Percentiles rank a stretch among this genome's conserved stretches.
These are phyloP conservation scores for Crataegus laevigata DNA, from an alignment of 306 rosid genomes.

Conservation along the genomic window DNA sequence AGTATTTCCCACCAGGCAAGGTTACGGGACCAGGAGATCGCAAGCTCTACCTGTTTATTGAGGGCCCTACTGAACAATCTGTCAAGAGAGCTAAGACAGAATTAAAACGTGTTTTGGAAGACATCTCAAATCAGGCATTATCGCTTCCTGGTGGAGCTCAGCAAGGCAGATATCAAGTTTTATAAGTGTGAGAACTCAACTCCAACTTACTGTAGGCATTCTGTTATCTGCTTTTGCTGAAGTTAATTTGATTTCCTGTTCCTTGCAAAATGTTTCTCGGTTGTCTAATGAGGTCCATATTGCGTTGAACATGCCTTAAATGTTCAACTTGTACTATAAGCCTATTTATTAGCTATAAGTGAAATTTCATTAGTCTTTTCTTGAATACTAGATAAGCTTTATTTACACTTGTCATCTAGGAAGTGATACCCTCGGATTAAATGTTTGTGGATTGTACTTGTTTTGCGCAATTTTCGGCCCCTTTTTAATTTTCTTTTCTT, in stretches of 20 bases:
- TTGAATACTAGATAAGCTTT: background rate
- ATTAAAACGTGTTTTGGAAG: conserved; percentile 84
- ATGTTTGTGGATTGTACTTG: background rate
- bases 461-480: conserved; percentile 13
- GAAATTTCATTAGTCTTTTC: background rate
- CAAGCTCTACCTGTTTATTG: conserved; percentile 85
- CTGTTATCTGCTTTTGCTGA: conserved; percentile 2
- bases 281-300: background rate
- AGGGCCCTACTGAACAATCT: conserved; percentile 86
- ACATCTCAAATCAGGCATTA: conserved; percentile 74
- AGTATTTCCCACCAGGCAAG: conserved; percentile 75
- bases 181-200: conserved; percentile 49
- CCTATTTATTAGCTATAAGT: background rate
- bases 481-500: conserved; percentile 34
- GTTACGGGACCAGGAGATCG: conserved; percentile 84
- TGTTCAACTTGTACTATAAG: background rate
- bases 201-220: conserved; percentile 3
- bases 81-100: conserved; percentile 90
- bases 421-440: background rate
- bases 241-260: background rate
- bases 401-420: background rate
- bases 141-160: conserved; percentile 88
- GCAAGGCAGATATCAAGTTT: conserved; percentile 86
- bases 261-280: background rate
- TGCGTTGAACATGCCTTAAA: background rate